Conservation (phyloP, 139 green algal species). For the Raphidocelis subcapitata region DNA sequence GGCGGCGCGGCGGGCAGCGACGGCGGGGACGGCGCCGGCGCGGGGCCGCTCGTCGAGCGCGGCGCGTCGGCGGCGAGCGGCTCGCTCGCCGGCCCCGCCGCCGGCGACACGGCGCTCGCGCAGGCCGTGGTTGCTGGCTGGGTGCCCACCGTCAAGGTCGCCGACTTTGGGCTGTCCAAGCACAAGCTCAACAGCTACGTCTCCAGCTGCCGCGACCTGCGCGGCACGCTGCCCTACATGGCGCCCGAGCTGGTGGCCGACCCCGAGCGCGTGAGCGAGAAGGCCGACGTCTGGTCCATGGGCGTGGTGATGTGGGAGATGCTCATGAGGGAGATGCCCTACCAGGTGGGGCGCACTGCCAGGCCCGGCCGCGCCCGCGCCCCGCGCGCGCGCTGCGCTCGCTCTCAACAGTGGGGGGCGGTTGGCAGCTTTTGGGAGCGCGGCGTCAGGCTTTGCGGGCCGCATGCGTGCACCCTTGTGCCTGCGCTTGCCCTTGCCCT, state of each 20-base stretch:
- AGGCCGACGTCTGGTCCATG: constrained; percentile 66
- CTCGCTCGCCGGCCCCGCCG: background rate
- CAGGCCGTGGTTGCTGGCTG: background rate
- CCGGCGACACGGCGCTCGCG: background rate
- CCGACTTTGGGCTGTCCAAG: constrained; percentile 86
- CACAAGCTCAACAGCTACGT: constrained; percentile 74
- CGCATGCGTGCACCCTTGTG: too few relatives aligned
- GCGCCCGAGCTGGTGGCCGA: constrained; percentile 63
- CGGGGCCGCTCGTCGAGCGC: too few relatives aligned
- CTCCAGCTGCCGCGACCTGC: constrained; percentile 49
- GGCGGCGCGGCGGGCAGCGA: background rate
- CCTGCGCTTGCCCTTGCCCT: too few relatives aligned
- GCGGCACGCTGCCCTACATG: constrained; percentile 71
- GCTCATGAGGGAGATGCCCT: constrained; percentile 51
- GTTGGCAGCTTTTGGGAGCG: too few relatives aligned
- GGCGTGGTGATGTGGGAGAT: constrained; percentile 76
- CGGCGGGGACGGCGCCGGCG: too few relatives aligned
- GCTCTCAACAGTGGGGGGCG: too few relatives aligned
- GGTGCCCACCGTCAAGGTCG: constrained; percentile 53
- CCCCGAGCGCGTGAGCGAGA: constrained; percentile 53
- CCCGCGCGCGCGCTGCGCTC: too few relatives aligned
- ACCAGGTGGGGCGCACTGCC: constrained; percentile 11
- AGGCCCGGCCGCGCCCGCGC: too few relatives aligned
- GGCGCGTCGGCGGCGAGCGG: background rate
- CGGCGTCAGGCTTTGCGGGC: too few relatives aligned